A percentile compares a stretch with the other conserved stretches of the same genome.
These are phyloP conservation scores for Euptelea pleiosperma DNA, from an alignment of 164 flowering plant genomes.

Conservation along the genomic window DNA sequence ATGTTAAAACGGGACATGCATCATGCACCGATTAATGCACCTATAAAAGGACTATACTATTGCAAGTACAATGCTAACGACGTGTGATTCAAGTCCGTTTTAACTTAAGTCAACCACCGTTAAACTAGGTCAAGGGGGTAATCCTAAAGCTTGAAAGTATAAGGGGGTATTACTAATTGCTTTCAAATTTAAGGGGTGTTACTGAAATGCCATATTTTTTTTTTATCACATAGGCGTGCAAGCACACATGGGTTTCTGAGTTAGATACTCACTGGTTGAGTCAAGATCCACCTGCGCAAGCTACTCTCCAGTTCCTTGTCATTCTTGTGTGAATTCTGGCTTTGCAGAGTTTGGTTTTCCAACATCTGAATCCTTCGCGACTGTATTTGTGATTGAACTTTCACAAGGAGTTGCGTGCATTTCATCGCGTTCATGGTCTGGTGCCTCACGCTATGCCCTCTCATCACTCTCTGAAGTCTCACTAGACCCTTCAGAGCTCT, in stretches of 20 bases:
- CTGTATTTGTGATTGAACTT: slow-evolving; percentile 87
- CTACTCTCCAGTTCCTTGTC: slow-evolving; percentile 57
- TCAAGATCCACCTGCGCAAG: slow-evolving; percentile 47
- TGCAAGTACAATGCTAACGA: no score
- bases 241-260: neutral
- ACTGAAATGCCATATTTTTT: no score
- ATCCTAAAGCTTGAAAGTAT: no score
- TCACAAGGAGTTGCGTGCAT: slow-evolving; percentile 77
- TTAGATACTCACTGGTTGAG: slow-evolving; percentile 36
- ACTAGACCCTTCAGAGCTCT: slow-evolving; percentile 83
- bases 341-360: slow-evolving; percentile 62
- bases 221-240: no score
- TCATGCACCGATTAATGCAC: no score
- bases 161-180: no score
- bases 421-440: slow-evolving; percentile 90
- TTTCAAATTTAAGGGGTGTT: no score
- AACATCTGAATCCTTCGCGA: slow-evolving; percentile 79
- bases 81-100: no score
- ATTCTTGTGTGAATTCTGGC: slow-evolving; percentile 41
- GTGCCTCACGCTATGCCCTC: slow-evolving; percentile 80
- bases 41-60: no score
- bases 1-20: no score
- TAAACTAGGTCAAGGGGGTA: no score
- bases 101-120: no score
- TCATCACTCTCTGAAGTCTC: slow-evolving; percentile 89